Base-by-base conservation (phyloP, 2,329 filamentous ascomycete species). In the Torrubiellomyces zombiae region DNA sequence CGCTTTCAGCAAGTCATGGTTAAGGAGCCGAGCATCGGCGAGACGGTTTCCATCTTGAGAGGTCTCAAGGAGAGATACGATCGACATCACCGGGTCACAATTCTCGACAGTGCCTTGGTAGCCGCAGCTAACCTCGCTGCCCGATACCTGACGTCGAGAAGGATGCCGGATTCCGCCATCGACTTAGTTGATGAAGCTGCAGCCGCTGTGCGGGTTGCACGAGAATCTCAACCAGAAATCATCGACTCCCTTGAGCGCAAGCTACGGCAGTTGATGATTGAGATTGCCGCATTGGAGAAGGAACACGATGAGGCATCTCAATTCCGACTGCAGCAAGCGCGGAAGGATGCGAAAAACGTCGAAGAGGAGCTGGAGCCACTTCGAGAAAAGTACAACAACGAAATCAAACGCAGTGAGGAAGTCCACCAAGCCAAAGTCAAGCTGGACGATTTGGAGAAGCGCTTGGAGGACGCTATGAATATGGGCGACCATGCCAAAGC, bases 1-100 rank as follows among this genome's bases (percentile, higher is more conserved):
- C 80, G 89, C 51, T 98, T 98, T 66, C 89, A 98, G 51, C 89
- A 98, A 53, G 89, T 98, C 19, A 55, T 98, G 21, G 86, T 95
- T 49, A 94, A 94, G 57, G 89, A 98, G 48, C 89, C 89, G 3
- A 65, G 71, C 5, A 75, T 95, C 24, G 52, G 70, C 2, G 89
- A 98, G 55, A 95, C 89, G 9, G 71, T 98, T 34, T 98, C 89
- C 13, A 98, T 98, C 43, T 74, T 98, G n/a, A 81, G 89, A 63
- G 89, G 89, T 45, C 60, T 98, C 34, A 98, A 95, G 60, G 86
- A 95, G 50, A 82, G 83, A 48, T 98, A 95, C 55, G 89, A 98
- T 56, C 81, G 92, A 24, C 89, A 98, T 52, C 89, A 98, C 50
- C 85, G 86, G 63, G 89, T 98, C 42, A 95, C 75, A 37, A 98